Percentiles rank a stretch among this genome's conserved stretches.
Conservation (phyloP, 2,329 filamentous ascomycete genomes). For the Arthrobotrys sphaeroides region DNA sequence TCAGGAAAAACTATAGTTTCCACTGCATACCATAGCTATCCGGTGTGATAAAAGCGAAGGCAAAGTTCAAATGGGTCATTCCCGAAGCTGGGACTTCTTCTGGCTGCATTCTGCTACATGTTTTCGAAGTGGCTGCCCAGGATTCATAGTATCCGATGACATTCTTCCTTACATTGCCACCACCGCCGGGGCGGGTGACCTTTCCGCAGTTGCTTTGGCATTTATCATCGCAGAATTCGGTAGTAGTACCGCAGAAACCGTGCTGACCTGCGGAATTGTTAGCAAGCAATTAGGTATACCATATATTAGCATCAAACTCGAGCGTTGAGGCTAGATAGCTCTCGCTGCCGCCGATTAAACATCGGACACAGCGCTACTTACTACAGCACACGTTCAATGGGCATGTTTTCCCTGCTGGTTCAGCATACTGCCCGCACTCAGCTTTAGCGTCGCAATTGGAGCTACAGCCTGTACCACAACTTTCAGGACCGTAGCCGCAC, state of each 20-base stretch:
- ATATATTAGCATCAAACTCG: not conserved
- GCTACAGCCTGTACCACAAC: conserved; percentile 31
- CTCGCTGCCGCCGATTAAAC: not conserved
- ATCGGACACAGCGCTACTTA: conserved; percentile 13
- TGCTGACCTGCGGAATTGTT: conserved; percentile 20
- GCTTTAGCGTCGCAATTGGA: conserved; percentile 46
- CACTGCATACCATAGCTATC: conserved; percentile 32
- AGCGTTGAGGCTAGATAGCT: not conserved
- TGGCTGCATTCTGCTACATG: conserved; percentile 47
- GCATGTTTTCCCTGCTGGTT: conserved; percentile 35
- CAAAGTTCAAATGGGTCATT: conserved; percentile 53
- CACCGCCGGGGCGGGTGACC: conserved; percentile 20
- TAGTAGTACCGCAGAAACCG: conserved; percentile 54
- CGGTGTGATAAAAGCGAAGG: conserved; percentile 49
- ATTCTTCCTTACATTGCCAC: conserved; percentile 38
- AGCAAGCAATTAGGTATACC: not conserved
- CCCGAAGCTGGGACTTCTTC: conserved; percentile 44
- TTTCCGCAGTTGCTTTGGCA: conserved; percentile 33
- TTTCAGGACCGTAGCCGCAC: conserved; percentile 21
- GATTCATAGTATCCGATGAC: conserved; percentile 58
- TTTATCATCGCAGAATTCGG: conserved; percentile 52
- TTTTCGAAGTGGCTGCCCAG: conserved; percentile 47
- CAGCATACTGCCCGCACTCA: conserved; percentile 45
- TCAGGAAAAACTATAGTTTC: conserved; percentile 4
- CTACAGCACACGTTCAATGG: conserved; percentile 49